A percentile compares a stretch with the other conserved stretches of the same genome.
Evolutionary conservation across 2,329 filamentous ascomycete species (phyloP).

Genomic region (Cladosporium sp.): DNA sequence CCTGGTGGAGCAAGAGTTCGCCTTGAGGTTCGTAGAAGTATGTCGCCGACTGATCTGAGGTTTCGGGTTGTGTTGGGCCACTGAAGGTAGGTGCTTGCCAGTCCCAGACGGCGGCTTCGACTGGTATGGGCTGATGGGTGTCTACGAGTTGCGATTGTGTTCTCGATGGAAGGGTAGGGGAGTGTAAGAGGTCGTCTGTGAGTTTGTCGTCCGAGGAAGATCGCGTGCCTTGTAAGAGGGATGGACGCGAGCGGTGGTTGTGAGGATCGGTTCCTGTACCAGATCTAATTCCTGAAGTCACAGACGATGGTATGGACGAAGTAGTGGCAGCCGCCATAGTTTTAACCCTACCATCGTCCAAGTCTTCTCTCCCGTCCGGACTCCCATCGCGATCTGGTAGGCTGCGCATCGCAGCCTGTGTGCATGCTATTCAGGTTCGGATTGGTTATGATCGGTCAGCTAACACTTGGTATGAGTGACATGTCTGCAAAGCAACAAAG

Average conservation of each 20-base stretch:
- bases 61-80: slow-evolving; percentile 25
- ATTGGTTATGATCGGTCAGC: slow-evolving; percentile 10
- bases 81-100: slow-evolving; percentile 40
- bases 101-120: slow-evolving; percentile 36
- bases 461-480: not conserved
- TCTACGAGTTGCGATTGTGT: not conserved
- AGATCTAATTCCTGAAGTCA: not conserved
- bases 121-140: slow-evolving; percentile 6
- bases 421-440: not conserved
- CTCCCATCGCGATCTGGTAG: not conserved
- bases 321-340: not conserved
- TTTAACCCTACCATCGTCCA: not conserved
- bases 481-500: not conserved
- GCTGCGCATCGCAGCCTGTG: not conserved
- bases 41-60: slow-evolving; percentile 4
- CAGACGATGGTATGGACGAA: not conserved
- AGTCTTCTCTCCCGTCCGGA: not conserved
- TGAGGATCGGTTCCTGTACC: not conserved
- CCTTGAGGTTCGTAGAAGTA: slow-evolving; percentile 48
- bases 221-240: not conserved
- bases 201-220: not conserved
- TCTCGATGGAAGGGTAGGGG: not conserved
- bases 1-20: slow-evolving; percentile 38
- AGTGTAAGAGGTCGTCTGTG: not conserved
- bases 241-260: not conserved